Conservation (phyloP, 2,329 filamentous ascomycete genomes). For the Fusarium dlaminii region DNA sequence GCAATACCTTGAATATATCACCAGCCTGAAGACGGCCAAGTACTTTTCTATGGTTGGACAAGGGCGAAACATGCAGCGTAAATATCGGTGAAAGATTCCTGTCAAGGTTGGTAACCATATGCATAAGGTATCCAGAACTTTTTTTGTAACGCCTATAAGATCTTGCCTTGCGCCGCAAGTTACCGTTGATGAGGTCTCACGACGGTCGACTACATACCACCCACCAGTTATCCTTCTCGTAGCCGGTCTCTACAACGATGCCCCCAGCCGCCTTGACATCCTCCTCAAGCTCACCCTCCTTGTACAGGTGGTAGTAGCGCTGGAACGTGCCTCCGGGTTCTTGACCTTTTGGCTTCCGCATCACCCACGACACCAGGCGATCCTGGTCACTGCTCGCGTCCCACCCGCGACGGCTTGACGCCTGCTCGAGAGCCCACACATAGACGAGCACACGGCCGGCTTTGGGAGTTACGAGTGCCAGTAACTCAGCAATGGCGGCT, state of each 20-base stretch:
- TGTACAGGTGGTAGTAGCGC: slow-evolving; percentile 94
- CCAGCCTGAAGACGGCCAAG: background rate
- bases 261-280: slow-evolving; percentile 82
- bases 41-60: slow-evolving; percentile 14
- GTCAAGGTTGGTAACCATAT: slow-evolving; percentile 3
- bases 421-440: slow-evolving; percentile 96
- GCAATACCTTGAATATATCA: slow-evolving; percentile 8
- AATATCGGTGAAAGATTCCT: slow-evolving; percentile 6
- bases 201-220: slow-evolving; percentile 64
- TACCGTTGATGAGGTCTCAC: slow-evolving; percentile 25
- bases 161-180: slow-evolving; percentile 3
- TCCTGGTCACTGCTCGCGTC: slow-evolving; percentile 85
- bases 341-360: slow-evolving; percentile 53
- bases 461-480: slow-evolving; percentile 69
- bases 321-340: slow-evolving; percentile 71
- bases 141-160: slow-evolving; percentile 17
- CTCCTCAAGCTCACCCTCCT: slow-evolving; percentile 83
- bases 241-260: slow-evolving; percentile 79
- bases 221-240: slow-evolving; percentile 99
- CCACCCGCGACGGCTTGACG: slow-evolving; percentile 87
- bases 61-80: slow-evolving; percentile 3
- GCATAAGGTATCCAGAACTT: background rate
- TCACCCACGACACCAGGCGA: slow-evolving; percentile 95
- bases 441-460: slow-evolving; percentile 83
- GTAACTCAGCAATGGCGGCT: slow-evolving; percentile 75